Evolutionary conservation across 345 rosid genomes (phyloP), one percentile per base, ranked within the genome.

Genomic region (Clarkia xantiana): DNA sequence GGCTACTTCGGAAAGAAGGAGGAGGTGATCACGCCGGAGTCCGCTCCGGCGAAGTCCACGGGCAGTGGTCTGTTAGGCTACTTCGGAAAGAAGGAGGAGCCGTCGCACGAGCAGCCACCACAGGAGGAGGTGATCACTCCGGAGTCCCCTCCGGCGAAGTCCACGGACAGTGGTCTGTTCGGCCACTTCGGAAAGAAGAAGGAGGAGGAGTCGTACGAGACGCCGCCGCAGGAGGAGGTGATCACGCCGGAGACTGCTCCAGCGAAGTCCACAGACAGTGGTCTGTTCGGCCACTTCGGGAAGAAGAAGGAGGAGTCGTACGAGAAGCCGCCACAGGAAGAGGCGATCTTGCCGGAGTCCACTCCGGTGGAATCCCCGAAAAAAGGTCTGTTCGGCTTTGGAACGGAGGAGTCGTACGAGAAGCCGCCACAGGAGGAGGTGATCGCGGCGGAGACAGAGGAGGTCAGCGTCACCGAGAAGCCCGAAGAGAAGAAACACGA

Each of bases 61-160:
- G 94, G 86, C 56, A 82, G 95, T 3, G 97, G 97, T 38, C 0
- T 83, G 67, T 75, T 86, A 51, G 95, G 76, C 75, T 79, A 86
- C 82, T 0, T 79, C 72, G 69, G 76, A 58, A 81, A 79, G 81
- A 80, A 84, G 61, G 59, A 80, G 36, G 82, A 77, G 3, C 75
- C 64, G 72, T 61, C n/a, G n/a, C n/a, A 76, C 65, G 74, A 60
- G 68, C 29, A 40, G 51, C 14, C 10, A 18, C 74, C 67, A 51
- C 73, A 76, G 56, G 64, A 66, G 18, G 89, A 71, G 69, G 40
- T 14, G 12, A 76, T 74, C 67, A 57, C 70, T 58, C 22, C 54
- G 34, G 52, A 71, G 8, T 63, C 57, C 15, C 34, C n/a, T n/a
- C 56, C 22, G 0, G 51, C 49, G 49, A 91, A 81, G 73, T 45